Base-by-base conservation (phyloP, 129 eudicot species). In the Ambrosia artemisiifolia region DNA sequence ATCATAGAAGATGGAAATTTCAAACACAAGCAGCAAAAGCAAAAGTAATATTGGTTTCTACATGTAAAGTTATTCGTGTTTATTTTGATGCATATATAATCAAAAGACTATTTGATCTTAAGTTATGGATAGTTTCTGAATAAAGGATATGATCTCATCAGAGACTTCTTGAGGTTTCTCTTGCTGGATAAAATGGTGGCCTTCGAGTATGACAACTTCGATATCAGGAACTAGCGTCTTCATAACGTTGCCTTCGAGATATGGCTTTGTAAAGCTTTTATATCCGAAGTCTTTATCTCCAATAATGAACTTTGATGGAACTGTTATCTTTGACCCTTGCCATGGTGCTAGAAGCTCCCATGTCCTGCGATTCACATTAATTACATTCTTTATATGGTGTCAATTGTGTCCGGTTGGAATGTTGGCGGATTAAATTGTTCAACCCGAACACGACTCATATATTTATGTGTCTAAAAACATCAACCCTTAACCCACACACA, bases 321-420 rank as follows among this genome's bases (percentile, higher is more conserved):
- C 77, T 32, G 13, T 32, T 46, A 73, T 35, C 57, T 73, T 73
- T 60, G 77, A 49, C 62, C 77, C 77, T 46, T 73, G 69, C 70
- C 77, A 73, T 73, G 77, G 61, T 63, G 69, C 77, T 61, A 44
- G 69, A 20, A 73, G 70, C 49, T 73, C 77, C 77, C 77, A 73
- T 6, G 68, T 61, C 34, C 77, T 73, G 68, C 49, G 61, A 57
- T 42, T 59, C 59, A 72, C 17, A 56, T 43, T 13, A 1, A 10
- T 63, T 63, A 63, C 48, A 35, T 63, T 16, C 14, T 7, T 32
- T n/a, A 6, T 40, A 40, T 10, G 44, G 10, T 40, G 44, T 40
- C 10, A 7, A 40, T 40, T 10, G 9, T 40, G 43, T 40, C 11
- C 2, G 44, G 28, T 1, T 24, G 28, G 28, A 0, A 24, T 0